Evolutionary conservation across 1,139 yeast species (phyloP).

Genomic region (Petasospora rhodanensis): DNA sequence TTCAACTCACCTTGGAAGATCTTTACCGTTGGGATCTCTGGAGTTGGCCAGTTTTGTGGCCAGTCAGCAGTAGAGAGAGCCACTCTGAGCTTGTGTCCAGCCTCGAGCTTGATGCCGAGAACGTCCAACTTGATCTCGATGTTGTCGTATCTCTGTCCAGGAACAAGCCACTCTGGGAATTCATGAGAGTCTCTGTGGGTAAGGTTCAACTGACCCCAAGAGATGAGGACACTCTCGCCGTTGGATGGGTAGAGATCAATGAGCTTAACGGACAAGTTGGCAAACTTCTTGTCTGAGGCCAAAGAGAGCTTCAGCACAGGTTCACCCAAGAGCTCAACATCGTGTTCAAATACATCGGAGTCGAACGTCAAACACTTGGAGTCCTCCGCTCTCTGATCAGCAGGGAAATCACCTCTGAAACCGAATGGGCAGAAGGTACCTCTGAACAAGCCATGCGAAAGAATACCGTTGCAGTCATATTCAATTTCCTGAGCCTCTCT

Average conservation of each 20-base stretch:
- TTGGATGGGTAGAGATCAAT: conserved; percentile 31
- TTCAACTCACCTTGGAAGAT: conserved; percentile 27
- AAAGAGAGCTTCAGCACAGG: conserved; percentile 31
- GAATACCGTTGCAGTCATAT: conserved; percentile 25
- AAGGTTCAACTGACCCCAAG: conserved; percentile 42
- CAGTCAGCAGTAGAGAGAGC: conserved; percentile 39
- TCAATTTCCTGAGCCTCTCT: not conserved
- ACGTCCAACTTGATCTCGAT: conserved; percentile 34
- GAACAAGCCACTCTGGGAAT: conserved; percentile 30
- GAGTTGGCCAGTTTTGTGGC: conserved; percentile 41
- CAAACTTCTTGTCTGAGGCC: conserved; percentile 33
- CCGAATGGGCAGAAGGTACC: conserved; percentile 43
- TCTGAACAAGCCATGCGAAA: conserved; percentile 38
- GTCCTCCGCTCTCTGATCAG: conserved; percentile 38
- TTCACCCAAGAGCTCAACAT: conserved; percentile 31
- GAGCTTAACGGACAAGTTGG: conserved; percentile 34
- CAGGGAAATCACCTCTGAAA: conserved; percentile 39
- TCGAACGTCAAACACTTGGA: conserved; percentile 35
- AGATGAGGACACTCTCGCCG: conserved; percentile 31
- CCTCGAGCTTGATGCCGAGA: conserved; percentile 31
- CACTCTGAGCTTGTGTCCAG: conserved; percentile 34
- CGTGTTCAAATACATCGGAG: conserved; percentile 24
- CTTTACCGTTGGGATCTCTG: conserved; percentile 33
- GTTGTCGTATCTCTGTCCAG: conserved; percentile 30
- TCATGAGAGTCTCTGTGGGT: conserved; percentile 38